phyloP scores from a whole-genome alignment of 306 rosid species.

The Elaeagnus macrophylla region DNA sequence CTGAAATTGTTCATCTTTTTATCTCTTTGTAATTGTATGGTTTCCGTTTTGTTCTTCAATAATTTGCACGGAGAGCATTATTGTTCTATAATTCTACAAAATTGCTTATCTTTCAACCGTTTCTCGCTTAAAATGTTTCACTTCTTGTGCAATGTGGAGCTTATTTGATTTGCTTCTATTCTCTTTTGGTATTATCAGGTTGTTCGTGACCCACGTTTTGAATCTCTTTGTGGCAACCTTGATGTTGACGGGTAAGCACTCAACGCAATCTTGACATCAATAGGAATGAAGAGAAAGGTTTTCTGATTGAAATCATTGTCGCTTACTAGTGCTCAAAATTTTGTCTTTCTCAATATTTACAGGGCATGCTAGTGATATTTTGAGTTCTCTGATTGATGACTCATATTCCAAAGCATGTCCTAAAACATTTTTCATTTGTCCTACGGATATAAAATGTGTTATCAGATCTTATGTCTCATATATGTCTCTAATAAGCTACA shows the following conservation, averaged over 20 bases:
- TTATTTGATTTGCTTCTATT: neutral
- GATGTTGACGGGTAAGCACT: conserved; percentile 55
- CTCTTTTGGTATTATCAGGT: conserved; percentile 34
- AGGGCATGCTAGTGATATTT: neutral
- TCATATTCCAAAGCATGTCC: neutral
- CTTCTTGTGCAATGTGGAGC: neutral
- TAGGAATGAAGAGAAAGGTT: too few relatives aligned
- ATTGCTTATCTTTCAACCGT: too few relatives aligned
- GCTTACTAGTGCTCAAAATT: neutral
- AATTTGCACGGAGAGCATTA: too few relatives aligned
- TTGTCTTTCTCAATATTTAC: neutral
- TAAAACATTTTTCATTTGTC: neutral
- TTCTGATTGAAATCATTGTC: too few relatives aligned
- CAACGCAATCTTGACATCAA: neutral
- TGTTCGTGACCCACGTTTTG: conserved; percentile 72
- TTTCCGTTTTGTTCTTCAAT: too few relatives aligned
- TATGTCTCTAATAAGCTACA: too few relatives aligned
- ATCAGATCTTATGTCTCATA: too few relatives aligned
- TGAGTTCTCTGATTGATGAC: neutral
- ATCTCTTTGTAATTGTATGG: too few relatives aligned
- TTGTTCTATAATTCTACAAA: too few relatives aligned
- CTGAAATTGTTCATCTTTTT: too few relatives aligned
- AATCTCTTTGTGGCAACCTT: conserved; percentile 55
- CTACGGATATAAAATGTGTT: too few relatives aligned
- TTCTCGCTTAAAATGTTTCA: too few relatives aligned